Percentiles rank a stretch among this genome's conserved stretches.
Conservation (phyloP, 345 rosid species). For the Gossypium bickii region DNA sequence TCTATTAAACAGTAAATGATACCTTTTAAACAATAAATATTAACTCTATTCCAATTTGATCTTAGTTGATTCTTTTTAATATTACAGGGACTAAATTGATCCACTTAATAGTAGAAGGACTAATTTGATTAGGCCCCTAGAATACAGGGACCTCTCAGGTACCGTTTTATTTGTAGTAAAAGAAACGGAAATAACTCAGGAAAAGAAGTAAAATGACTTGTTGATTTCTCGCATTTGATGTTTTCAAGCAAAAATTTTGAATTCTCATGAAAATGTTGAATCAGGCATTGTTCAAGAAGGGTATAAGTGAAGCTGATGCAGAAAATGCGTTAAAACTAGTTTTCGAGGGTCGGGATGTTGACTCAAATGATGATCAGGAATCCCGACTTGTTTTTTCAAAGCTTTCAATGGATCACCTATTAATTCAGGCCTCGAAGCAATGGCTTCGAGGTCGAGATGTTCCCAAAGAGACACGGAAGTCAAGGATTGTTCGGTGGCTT, state of each 20-base stretch:
- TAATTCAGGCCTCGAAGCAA: conserved; percentile 64
- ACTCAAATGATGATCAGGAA: conserved; percentile 39
- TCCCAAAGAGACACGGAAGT: conserved; percentile 58
- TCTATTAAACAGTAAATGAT: no score
- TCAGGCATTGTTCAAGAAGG: conserved; percentile 69
- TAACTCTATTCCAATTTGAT: no score
- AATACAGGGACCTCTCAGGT: no score
- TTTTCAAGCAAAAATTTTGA: background rate
- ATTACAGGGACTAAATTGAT: no score
- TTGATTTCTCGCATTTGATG: background rate
- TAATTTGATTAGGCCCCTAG: no score
- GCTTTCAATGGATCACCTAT: conserved; percentile 56
- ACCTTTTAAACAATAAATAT: no score
- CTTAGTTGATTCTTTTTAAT: no score
- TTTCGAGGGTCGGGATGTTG: conserved; percentile 37
- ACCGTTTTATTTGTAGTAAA: background rate
- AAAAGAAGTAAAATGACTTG: background rate
- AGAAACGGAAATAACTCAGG: background rate
- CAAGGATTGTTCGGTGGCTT: conserved; percentile 82
- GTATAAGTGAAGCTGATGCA: conserved; percentile 46
- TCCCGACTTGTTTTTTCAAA: conserved; percentile 52
- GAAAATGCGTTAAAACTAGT: conserved; percentile 68
- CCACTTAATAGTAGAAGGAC: no score
- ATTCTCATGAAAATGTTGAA: conserved; percentile 17
- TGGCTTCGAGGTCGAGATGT: conserved; percentile 61